Percentiles rank a stretch among this genome's conserved stretches.
Evolutionary conservation across 768 basidiomycete species (phyloP).

Genomic region (Phylloporus scabripes): DNA sequence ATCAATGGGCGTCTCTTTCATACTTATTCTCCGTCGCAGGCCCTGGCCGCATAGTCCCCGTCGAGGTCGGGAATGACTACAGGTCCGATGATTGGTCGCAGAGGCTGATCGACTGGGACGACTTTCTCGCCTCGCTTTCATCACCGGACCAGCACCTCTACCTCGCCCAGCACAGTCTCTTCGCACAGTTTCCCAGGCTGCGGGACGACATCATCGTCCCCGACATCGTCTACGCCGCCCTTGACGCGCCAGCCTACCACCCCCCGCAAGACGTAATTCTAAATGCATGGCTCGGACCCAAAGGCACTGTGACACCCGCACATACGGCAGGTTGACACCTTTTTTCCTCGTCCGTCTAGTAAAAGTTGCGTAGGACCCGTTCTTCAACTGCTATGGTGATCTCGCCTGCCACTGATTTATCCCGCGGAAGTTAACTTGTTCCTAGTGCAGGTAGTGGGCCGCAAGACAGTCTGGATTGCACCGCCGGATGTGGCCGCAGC

Average conservation of each 20-base stretch:
- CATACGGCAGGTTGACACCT: slow-evolving; percentile 57
- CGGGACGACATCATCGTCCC: slow-evolving; percentile 74
- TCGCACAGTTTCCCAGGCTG: slow-evolving; percentile 78
- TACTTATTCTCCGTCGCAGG: slow-evolving; percentile 75
- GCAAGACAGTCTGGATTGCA: slow-evolving; percentile 90
- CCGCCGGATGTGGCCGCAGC: slow-evolving; percentile 50
- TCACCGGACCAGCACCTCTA: slow-evolving; percentile 47
- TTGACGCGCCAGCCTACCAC: slow-evolving; percentile 47
- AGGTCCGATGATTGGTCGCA: slow-evolving; percentile 78
- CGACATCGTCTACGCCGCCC: slow-evolving; percentile 77
- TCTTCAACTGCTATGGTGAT: slow-evolving; percentile 85
- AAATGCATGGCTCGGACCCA: slow-evolving; percentile 82
- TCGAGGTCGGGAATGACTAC: slow-evolving; percentile 87
- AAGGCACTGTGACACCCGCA: slow-evolving; percentile 77
- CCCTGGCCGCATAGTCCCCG: slow-evolving; percentile 78
- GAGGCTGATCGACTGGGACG: slow-evolving; percentile 68
- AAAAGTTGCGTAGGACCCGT: slow-evolving; percentile 67
- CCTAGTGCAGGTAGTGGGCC: slow-evolving; percentile 81
- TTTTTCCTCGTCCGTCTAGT: slow-evolving; percentile 20
- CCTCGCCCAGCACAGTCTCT: slow-evolving; percentile 86
- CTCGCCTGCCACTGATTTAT: neutral
- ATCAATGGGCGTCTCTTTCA: slow-evolving; percentile 58
- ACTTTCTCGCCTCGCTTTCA: slow-evolving; percentile 53
- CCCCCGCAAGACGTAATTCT: slow-evolving; percentile 63
- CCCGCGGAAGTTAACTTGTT: slow-evolving; percentile 5